phyloP scores from a whole-genome alignment of 805 yeast species.

The Monosporozyma servazzii region DNA sequence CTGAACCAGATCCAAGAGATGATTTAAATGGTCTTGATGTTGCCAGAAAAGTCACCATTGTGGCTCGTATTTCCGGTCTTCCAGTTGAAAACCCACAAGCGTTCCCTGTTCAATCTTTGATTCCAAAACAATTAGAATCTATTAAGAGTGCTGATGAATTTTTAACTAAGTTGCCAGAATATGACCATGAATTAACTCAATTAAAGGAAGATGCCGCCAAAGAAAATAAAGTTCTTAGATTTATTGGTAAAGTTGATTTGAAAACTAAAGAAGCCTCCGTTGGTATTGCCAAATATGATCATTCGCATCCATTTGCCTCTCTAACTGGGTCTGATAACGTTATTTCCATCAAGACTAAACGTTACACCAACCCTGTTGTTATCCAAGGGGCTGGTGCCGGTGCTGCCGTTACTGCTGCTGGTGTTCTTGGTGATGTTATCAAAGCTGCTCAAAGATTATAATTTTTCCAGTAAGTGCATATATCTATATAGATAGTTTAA shows the following conservation, averaged over 20 bases:
- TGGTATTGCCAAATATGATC: constrained; percentile 78
- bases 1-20: constrained; percentile 99
- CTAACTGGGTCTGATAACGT: constrained; percentile 95
- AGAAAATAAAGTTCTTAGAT: constrained; percentile 82
- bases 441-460: constrained; percentile 79
- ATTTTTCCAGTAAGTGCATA: too few species aligned
- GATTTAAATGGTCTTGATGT: constrained; percentile 97
- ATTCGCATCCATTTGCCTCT: constrained; percentile 91
- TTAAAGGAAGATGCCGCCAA: constrained; percentile 73
- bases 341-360: constrained; percentile 79
- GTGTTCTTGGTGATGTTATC: constrained; percentile 88
- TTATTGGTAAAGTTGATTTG: constrained; percentile 84
- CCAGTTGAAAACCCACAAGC: constrained; percentile 79
- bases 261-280: constrained; percentile 63
- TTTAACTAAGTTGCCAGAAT: constrained; percentile 69
- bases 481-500: too few species aligned
- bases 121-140: constrained; percentile 76
- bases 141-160: constrained; percentile 69
- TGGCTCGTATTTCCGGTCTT: constrained; percentile 87
- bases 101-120: constrained; percentile 88
- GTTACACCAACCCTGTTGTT: constrained; percentile 88
- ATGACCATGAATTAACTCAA: constrained; percentile 68
- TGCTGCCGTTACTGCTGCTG: constrained; percentile 69
- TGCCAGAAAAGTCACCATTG: constrained; percentile 94
- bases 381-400: constrained; percentile 98